Conservation (phyloP, 139 green algal species). For the Chlorella sp. region DNA sequence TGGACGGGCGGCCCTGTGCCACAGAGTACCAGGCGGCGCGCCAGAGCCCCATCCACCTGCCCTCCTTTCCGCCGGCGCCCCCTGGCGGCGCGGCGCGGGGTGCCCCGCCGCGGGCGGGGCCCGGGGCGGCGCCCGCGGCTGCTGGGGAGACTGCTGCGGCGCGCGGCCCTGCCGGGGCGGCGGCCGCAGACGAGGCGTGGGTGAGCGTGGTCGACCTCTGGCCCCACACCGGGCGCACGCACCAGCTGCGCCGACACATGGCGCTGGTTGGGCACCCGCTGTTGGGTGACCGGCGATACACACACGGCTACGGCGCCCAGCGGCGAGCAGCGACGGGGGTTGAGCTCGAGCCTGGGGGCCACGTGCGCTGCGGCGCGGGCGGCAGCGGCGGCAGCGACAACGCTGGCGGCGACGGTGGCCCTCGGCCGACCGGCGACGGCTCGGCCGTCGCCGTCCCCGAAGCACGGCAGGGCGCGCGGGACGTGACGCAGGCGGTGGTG, state of each 20-base stretch:
- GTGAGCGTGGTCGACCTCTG: slow-evolving; percentile 60
- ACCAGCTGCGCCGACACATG: slow-evolving; percentile 83
- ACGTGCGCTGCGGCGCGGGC: neutral
- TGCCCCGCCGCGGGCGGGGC: too few species aligned
- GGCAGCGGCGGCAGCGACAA: neutral
- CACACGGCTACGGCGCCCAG: slow-evolving; percentile 22
- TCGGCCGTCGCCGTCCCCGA: neutral
- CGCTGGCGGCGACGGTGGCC: neutral
- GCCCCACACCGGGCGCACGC: slow-evolving; percentile 66
- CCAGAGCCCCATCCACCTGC: neutral
- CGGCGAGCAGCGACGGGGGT: slow-evolving; percentile 6
- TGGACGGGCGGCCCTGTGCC: slow-evolving; percentile 29
- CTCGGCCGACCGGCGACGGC: neutral
- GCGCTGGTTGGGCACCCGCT: slow-evolving; percentile 62
- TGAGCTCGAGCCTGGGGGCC: neutral
- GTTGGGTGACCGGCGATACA: slow-evolving; percentile 61
- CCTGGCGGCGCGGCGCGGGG: too few species aligned
- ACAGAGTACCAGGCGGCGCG: slow-evolving; percentile 33
- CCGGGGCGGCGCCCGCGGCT: too few species aligned
- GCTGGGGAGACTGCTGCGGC: too few species aligned
- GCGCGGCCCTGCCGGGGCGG: too few species aligned
- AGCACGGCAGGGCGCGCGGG: neutral
- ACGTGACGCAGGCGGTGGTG: neutral
- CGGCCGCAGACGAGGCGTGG: slow-evolving; percentile 19
- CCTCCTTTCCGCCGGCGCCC: too few species aligned